Percentiles rank a stretch among this genome's conserved stretches.
Conservation (phyloP, 1,139 yeast species). For the Zygosaccharomyces pseudobailii region DNA sequence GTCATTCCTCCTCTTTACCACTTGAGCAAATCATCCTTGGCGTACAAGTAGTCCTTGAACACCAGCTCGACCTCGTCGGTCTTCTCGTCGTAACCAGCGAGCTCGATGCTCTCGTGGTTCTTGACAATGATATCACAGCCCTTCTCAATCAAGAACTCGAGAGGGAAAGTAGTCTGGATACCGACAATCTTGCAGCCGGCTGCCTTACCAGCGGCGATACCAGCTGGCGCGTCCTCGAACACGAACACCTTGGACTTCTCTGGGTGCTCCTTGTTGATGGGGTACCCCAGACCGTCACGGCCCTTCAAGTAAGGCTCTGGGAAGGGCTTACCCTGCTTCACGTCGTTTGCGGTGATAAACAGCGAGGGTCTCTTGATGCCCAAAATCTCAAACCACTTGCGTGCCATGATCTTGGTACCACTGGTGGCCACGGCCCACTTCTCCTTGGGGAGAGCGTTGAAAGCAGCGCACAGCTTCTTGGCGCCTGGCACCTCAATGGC, state of each 20-base stretch:
- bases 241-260: slow-evolving; percentile 51
- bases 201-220: slow-evolving; percentile 77
- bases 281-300: slow-evolving; percentile 54
- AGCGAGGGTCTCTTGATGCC: slow-evolving; percentile 59
- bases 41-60: slow-evolving; percentile 36
- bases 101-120: slow-evolving; percentile 51
- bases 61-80: slow-evolving; percentile 35
- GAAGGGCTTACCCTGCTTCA: slow-evolving; percentile 73
- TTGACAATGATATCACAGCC: slow-evolving; percentile 81
- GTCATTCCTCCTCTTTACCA: slow-evolving; percentile 21
- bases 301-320: slow-evolving; percentile 76
- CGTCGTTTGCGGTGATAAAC: slow-evolving; percentile 78
- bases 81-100: slow-evolving; percentile 35
- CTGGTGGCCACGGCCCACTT: slow-evolving; percentile 83
- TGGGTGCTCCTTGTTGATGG: slow-evolving; percentile 37
- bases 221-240: slow-evolving; percentile 83
- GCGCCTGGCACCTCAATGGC: slow-evolving; percentile 78
- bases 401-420: slow-evolving; percentile 72
- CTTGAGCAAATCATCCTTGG: slow-evolving; percentile 33
- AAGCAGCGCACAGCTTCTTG: slow-evolving; percentile 45
- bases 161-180: slow-evolving; percentile 72
- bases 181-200: slow-evolving; percentile 83
- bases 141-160: slow-evolving; percentile 61
- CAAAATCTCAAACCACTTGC: slow-evolving; percentile 71
- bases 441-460: slow-evolving; percentile 39